Evolutionary conservation across 225 moss, liverwort and hornwort species (phyloP).

Genomic region (Ulota crispa): DNA sequence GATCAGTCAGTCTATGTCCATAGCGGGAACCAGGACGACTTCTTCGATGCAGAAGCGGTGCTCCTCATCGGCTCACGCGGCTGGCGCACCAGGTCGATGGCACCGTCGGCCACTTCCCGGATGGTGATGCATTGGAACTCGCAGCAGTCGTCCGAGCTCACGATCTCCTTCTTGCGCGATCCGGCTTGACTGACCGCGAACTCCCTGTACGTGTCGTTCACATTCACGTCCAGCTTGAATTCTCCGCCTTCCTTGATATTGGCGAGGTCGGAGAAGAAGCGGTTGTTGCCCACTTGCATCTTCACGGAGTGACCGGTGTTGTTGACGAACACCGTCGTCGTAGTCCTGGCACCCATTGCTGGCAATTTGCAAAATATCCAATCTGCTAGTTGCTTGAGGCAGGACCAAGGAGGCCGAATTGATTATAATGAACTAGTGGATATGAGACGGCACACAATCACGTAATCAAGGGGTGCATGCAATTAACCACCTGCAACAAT

Average conservation of each 20-base stretch:
- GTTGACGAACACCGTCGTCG: conserved; percentile 23
- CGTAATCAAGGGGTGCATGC: too few species aligned
- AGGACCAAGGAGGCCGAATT: background rate
- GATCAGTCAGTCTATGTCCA: background rate
- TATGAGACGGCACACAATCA: too few species aligned
- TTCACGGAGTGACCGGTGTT: background rate
- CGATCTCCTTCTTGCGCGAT: background rate
- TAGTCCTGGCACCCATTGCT: background rate
- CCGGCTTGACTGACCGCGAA: background rate
- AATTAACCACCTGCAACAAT: too few species aligned
- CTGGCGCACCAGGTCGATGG: background rate
- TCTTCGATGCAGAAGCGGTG: background rate
- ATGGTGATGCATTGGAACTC: conserved; percentile 22
- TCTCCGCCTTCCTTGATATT: background rate
- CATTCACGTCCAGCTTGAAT: background rate
- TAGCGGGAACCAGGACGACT: background rate
- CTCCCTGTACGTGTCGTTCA: conserved; percentile 21
- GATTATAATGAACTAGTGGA: too few species aligned
- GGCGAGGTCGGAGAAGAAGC: background rate
- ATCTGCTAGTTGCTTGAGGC: background rate
- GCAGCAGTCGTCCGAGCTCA: conserved; percentile 24
- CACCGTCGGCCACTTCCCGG: conserved; percentile 1
- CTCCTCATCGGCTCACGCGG: background rate
- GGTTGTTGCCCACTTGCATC: conserved; percentile 12
- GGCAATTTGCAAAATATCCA: background rate